Base-by-base conservation (phyloP, 163 green algal genomes). In the Smithsoniella earleae region DNA sequence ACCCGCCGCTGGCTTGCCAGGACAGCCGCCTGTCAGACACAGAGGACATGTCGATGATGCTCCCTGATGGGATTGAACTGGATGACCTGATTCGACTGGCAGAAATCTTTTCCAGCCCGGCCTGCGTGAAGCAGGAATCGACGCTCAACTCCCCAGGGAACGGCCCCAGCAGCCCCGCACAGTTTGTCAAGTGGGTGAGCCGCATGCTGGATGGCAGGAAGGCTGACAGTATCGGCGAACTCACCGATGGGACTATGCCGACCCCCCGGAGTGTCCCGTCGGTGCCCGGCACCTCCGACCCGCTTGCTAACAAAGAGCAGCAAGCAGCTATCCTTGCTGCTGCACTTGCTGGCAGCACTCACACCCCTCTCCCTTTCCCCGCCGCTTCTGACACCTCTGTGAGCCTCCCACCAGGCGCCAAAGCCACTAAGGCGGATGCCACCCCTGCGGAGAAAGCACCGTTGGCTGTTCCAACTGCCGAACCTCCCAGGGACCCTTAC, bases 21-120 rank as follows among this genome's bases (percentile, higher is more conserved):
- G 40, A 49, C 10, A 49, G 40, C 40, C 10, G 13, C 10, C 10
- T 13, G 10, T 49, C 40, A 49, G 40, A 49, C 10, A 13, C 10
- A 10, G 58, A 69, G 58, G 58, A 69, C 27, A 36, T 69, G 25
- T 30, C 58, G 58, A 69, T 69, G 58, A 69, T 69, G 58, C 58
- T 69, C 30, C 58, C 58, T n/a, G 27, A 69, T n/a, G 58, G 58
- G 8, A 33, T 69, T 3, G 58, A 69, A 33, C 20, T 69, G 25
- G 58, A 69, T 13, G 58, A 69, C 25, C 25, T 69, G 16, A 69
- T 69, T 31, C 58, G 58, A 16, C 25, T 69, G 1, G 58, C 58
- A 4, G 58, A 69, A 36, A 69, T 69, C 6, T 30, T 69, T 18
- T 25, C 49, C 6, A 27, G 49, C 6, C 49, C 49, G 49, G 20